These are phyloP conservation scores for Globisporangium spinosum DNA, from an alignment of 352 stramenopile species.

Conservation along the genomic window DNA sequence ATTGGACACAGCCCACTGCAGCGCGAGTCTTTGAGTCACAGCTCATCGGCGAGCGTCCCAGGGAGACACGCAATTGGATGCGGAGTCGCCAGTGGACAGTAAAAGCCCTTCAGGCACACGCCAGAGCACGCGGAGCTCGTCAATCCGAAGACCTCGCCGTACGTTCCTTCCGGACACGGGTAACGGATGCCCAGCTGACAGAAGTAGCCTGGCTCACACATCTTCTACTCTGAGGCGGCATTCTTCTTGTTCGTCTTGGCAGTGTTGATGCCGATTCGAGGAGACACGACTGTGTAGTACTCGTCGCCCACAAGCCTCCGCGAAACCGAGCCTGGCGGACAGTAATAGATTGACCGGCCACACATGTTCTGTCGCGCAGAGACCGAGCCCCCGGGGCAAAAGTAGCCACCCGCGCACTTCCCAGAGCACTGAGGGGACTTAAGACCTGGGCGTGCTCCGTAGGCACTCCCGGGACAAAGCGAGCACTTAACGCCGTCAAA, in stretches of 20 bases:
- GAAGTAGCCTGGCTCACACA: conserved; percentile 64
- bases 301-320: conserved; percentile 37
- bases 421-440: conserved; percentile 42
- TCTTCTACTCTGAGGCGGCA: conserved; percentile 8
- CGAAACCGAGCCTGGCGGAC: conserved; percentile 39
- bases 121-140: conserved; percentile 32
- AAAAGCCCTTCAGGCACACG: conserved; percentile 45
- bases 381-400: conserved; percentile 60
- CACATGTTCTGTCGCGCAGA: conserved; percentile 43
- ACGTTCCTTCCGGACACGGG: conserved; percentile 46
- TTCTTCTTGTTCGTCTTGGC: conserved; percentile 1
- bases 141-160: conserved; percentile 35
- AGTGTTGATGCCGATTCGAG: conserved; percentile 15
- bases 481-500: conserved; percentile 38
- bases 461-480: conserved; percentile 48
- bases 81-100: conserved; percentile 46
- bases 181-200: conserved; percentile 55
- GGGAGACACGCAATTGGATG: conserved; percentile 45
- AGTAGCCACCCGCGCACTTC: conserved; percentile 40
- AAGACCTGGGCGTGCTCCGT: conserved; percentile 38
- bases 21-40: conserved; percentile 27
- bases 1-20: conserved; percentile 53
- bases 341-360: conserved; percentile 54
- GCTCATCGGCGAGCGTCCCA: conserved; percentile 37
- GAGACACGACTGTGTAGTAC: conserved; percentile 56